A percentile compares a stretch with the other conserved stretches of the same genome.
Evolutionary conservation across 768 basidiomycete genomes (phyloP).

Genomic region (Boletus bicolor): DNA sequence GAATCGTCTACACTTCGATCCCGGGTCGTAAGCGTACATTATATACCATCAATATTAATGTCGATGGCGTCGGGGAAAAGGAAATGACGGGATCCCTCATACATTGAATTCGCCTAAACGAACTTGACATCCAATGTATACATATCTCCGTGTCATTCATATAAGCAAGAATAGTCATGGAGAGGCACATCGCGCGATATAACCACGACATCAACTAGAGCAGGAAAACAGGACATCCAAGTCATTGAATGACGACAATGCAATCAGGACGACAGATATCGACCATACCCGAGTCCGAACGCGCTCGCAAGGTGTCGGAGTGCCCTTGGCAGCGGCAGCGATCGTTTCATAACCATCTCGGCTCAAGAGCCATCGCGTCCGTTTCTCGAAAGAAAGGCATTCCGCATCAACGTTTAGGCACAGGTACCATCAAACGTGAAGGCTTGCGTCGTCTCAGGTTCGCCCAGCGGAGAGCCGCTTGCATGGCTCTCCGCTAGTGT

Average conservation of each 20-base stretch:
- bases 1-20: not conserved
- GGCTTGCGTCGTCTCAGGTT: not conserved
- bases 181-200: slow-evolving; percentile 2
- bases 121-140: not conserved
- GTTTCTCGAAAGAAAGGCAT: not conserved
- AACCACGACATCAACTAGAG: not conserved
- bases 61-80: not conserved
- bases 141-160: not conserved
- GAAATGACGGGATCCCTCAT: not conserved
- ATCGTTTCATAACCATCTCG: not conserved
- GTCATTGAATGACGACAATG: not conserved
- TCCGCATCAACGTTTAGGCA: not conserved
- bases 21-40: not conserved
- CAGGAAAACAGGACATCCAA: not conserved
- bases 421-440: not conserved
- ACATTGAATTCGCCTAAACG: not conserved
- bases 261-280: not conserved
- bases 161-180: not conserved
- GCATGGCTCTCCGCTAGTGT: not conserved
- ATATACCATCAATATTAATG: not conserved
- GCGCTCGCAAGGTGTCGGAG: not conserved
- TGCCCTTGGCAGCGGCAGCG: not conserved
- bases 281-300: not conserved
- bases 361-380: not conserved
- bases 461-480: not conserved